Percentiles rank a stretch among this genome's conserved stretches.
phyloP scores from a whole-genome alignment of 2,329 filamentous ascomycete genomes.

The Sporothrix pallida region DNA sequence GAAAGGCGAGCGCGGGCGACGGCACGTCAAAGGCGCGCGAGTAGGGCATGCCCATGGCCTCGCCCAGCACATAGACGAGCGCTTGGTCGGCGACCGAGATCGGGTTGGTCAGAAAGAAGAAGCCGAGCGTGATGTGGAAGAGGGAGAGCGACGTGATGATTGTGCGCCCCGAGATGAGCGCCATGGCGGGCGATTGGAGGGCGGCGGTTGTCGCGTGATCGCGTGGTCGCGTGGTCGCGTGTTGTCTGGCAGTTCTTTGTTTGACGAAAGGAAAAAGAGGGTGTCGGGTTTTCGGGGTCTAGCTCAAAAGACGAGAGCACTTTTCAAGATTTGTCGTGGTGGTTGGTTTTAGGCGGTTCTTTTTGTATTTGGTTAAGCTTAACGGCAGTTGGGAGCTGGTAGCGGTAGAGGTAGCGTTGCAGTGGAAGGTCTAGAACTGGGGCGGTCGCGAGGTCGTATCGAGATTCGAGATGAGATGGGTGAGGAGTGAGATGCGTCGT shows the following conservation, averaged over 20 bases:
- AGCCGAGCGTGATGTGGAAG: constrained; percentile 83
- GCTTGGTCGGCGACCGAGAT: constrained; percentile 76
- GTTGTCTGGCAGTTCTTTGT: background rate
- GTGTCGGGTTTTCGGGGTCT: no score
- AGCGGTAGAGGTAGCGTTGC: background rate
- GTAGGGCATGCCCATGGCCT: constrained; percentile 78
- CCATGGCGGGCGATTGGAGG: constrained; percentile 62
- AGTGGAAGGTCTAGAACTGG: constrained; percentile 5
- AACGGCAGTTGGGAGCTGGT: background rate
- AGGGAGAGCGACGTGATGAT: constrained; percentile 82
- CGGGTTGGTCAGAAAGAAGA: constrained; percentile 80
- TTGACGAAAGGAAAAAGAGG: background rate
- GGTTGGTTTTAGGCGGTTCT: background rate
- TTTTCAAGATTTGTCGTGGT: background rate
- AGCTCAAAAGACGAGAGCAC: no score
- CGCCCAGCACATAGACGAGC: constrained; percentile 79
- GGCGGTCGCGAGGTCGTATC: background rate
- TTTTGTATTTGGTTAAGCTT: background rate
- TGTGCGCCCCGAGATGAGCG: constrained; percentile 76
- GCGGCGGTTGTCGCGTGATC: background rate
- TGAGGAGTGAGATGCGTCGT: background rate
- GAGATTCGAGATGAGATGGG: background rate
- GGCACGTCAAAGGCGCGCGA: constrained; percentile 71
- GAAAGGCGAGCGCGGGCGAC: constrained; percentile 73
- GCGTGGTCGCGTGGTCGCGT: no score